Evolutionary conservation across 2,329 filamentous ascomycete genomes (phyloP).

Genomic region (Dendryphion nanum): DNA sequence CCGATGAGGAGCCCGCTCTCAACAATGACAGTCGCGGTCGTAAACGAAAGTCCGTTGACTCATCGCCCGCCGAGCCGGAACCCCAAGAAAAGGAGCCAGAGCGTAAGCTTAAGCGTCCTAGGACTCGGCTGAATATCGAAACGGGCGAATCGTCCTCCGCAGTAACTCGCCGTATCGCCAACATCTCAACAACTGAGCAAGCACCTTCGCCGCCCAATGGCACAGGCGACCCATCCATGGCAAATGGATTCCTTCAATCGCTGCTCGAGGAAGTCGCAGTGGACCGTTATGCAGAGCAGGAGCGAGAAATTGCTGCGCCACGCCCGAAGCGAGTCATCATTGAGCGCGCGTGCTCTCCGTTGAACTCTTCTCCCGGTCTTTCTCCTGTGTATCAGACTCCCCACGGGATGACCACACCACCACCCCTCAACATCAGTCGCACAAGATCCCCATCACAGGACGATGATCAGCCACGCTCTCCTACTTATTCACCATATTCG

Average conservation of each 20-base stretch:
- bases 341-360: conserved; percentile 42
- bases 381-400: conserved; percentile 66
- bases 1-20: conserved; percentile 11
- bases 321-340: conserved; percentile 43
- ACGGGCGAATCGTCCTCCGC: conserved; percentile 40
- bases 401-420: conserved; percentile 69
- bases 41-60: conserved; percentile 76
- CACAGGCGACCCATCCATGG: conserved; percentile 36
- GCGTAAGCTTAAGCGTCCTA: conserved; percentile 82
- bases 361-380: conserved; percentile 63
- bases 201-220: conserved; percentile 26
- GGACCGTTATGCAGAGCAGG: conserved; percentile 34
- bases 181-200: conserved; percentile 18
- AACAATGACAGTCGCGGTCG: conserved; percentile 51
- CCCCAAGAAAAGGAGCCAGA: conserved; percentile 65
- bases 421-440: conserved; percentile 56
- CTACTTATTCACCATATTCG: conserved; percentile 68
- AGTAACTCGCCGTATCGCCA: conserved; percentile 24
- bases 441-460: conserved; percentile 58
- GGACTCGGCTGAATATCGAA: conserved; percentile 67
- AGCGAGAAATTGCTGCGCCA: conserved; percentile 36
- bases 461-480: conserved; percentile 58
- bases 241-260: conserved; percentile 80
- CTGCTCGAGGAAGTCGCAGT: conserved; percentile 83
- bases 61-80: conserved; percentile 67